Base-by-base conservation (phyloP, 2,329 filamentous ascomycete species). In the Penicillium sp. region DNA sequence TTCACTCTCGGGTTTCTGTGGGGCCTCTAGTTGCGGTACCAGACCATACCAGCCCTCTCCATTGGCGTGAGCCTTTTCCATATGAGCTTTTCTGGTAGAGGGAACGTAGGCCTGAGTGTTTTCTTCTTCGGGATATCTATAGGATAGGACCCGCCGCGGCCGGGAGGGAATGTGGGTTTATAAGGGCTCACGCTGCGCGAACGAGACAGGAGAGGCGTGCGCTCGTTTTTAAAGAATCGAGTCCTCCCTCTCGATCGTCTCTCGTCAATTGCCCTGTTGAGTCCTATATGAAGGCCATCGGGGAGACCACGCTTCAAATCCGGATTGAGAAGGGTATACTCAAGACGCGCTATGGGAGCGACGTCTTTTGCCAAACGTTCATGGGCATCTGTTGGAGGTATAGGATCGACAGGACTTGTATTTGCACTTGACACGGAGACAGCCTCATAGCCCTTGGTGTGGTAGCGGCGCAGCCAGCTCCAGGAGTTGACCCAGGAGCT, bases 11-110 rank as follows among this genome's bases (percentile, higher is more conserved):
- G 12, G 35, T 8, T 43, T 23, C 40, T 11, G 40, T 14, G 20
- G 40, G 40, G 2, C 40, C 35, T 40, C 30, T 50, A 55, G 20
- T 58, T 58, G 20, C 51, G 56, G 30, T 33, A 58, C 56, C 50
- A 58, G 28, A 58, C 51, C 38, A 48, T 43, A 5, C 56, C 56
- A 47, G 56, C 56, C 28, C 33, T 50, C 23, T 58, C 56, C 8
- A 47, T 50, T 20, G 51, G 45, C 14, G 50, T 58, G 5, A 58
- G 56, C 46, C 18, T 47, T 46, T 58, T 33, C 50, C 56, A 58
- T 16, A 58, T 54, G 45, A 58, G 18, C 18, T 58, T 58, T 14
- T 35, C 20, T 2, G 51, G 56, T 3, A 54, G 16, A 16, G 51
- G 56, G 38, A 54, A 58, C 23, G 51, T 58, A 42, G 50, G 50